Evolutionary conservation across 495 filamentous ascomycete species (phyloP).

Genomic region (Penicillium coffeae): DNA sequence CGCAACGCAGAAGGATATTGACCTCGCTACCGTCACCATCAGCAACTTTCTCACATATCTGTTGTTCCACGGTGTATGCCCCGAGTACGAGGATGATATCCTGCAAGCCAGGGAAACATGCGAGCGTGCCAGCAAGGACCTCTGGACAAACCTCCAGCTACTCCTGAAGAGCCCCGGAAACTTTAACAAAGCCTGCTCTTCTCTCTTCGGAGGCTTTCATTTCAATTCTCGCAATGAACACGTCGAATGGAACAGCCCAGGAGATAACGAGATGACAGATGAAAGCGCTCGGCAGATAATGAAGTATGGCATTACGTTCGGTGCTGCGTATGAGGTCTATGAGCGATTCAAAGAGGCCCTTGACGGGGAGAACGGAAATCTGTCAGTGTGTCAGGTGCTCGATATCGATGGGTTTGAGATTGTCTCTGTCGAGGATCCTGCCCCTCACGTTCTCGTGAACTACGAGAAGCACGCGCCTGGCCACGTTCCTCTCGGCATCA

Average conservation of each 20-base stretch:
- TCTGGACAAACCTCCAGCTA: constrained; percentile 52
- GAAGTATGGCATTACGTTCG: constrained; percentile 39
- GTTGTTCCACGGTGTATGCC: constrained; percentile 75
- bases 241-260: neutral
- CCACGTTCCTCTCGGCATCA: constrained; percentile 40
- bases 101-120: constrained; percentile 63
- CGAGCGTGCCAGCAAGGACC: constrained; percentile 61
- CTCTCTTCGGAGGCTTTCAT: constrained; percentile 53
- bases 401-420: constrained; percentile 57
- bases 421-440: constrained; percentile 38
- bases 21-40: constrained; percentile 55
- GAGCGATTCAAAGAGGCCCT: constrained; percentile 25
- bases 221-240: constrained; percentile 3
- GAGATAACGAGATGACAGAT: neutral
- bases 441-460: constrained; percentile 33
- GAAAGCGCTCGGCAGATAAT: constrained; percentile 40
- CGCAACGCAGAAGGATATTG: constrained; percentile 56
- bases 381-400: constrained; percentile 34
- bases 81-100: constrained; percentile 57
- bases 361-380: neutral
- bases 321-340: constrained; percentile 36
- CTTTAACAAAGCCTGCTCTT: constrained; percentile 68
- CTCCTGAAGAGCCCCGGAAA: constrained; percentile 56
- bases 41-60: constrained; percentile 88
- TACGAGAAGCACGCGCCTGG: constrained; percentile 39